phyloP scores from a whole-genome alignment of 1,284 basidiomycete species.

The Rhodotorula sp. region DNA sequence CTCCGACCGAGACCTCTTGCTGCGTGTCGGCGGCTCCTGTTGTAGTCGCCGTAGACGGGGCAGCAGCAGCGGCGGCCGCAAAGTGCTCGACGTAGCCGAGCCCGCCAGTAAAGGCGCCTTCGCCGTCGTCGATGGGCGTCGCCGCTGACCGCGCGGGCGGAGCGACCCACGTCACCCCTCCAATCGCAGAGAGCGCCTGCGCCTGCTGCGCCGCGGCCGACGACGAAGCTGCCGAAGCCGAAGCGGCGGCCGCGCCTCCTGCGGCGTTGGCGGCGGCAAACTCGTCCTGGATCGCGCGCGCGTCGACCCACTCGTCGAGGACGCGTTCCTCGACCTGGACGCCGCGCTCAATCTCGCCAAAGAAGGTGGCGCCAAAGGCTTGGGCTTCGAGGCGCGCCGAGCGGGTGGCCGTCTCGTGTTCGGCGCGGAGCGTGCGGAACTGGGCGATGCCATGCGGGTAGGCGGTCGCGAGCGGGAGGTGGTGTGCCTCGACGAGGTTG shows the following conservation, averaged over 20 bases:
- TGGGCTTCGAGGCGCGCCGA: conserved; percentile 80
- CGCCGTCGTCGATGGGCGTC: background rate
- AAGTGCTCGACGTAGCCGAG: conserved; percentile 61
- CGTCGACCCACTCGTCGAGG: conserved; percentile 51
- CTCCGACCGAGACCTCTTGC: background rate
- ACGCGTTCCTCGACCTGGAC: conserved; percentile 64
- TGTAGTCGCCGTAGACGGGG: too few species aligned
- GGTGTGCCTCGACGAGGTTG: conserved; percentile 69
- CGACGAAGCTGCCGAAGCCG: background rate
- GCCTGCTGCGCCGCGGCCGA: background rate
- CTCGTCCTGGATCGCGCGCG: conserved; percentile 29
- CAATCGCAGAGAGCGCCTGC: background rate
- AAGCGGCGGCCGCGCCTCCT: background rate
- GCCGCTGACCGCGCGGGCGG: background rate
- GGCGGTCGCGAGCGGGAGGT: conserved; percentile 70
- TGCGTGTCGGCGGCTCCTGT: background rate
- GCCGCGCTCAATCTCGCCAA: conserved; percentile 61
- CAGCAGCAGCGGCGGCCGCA: conserved; percentile 58
- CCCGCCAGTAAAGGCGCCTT: conserved; percentile 32
- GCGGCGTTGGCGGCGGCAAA: conserved; percentile 14
- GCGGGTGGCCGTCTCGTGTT: conserved; percentile 73
- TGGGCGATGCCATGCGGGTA: conserved; percentile 78
- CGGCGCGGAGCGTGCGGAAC: conserved; percentile 79
- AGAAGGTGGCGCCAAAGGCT: conserved; percentile 70
- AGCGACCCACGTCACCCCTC: background rate